Evolutionary conservation across 169 alveolate species (phyloP), one percentile per base, ranked within the genome.

Genomic region (Amoebophrya sp.): DNA sequence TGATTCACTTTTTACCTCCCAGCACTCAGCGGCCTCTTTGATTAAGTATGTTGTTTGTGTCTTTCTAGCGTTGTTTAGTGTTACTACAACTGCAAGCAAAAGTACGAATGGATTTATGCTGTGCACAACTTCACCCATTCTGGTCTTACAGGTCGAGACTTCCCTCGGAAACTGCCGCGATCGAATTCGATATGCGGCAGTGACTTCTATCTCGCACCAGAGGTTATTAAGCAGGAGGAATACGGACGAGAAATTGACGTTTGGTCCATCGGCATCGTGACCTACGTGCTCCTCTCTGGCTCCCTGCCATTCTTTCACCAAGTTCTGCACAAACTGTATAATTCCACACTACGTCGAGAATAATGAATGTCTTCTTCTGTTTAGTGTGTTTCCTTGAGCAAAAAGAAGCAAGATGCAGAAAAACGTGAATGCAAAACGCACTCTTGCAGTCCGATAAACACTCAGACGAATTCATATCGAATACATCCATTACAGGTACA

Each of bases 191-290:
- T 93, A 23, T 93, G 95, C 47, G 95, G 95, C 39, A 90, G 93
- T 23, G 95, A 93, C 91, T 93, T 93, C 33, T 93, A 93, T 91
- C 89, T 93, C 39, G 95, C 95, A 14, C 95, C 95, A 0, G 95
- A 93, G 54, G 90, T 93, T 55, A 93, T 93, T 35, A 33, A 89
- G 39, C 95, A 93, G 90, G 92, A 94, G 93, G 96, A 94, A 89
- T 94, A 94, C 90, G 96, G 96, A 41, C 94, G 95, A 32, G 96
- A 94, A 66, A 93, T 94, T 33, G 96, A 94, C 92, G 89, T 94
- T 33, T 94, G 96, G 96, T 90, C 95, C 12, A 89, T 90, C 39
- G 96, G 96, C 33, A 90, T 94, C 32, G 83, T 94, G 89, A 91
- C 94, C 88, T 94, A 92, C n/a, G 96, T 94, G 39, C 91, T 94